These are phyloP conservation scores for Wickerhamomyces chaumierensis DNA, from an alignment of 805 yeast species.

Conservation along the genomic window DNA sequence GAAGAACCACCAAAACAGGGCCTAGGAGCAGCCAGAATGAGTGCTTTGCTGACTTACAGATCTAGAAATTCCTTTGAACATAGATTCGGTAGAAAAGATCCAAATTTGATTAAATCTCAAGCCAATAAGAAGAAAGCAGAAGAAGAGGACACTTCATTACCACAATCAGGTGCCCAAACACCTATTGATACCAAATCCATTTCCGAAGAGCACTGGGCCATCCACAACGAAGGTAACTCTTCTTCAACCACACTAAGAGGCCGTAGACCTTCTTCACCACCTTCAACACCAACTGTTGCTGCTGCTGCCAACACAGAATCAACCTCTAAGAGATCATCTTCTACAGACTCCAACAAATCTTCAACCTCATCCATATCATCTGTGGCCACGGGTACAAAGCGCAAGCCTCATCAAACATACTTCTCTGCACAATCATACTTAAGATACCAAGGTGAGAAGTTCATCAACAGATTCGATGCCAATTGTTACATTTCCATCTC, in stretches of 20 bases:
- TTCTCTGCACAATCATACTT: slow-evolving; percentile 94
- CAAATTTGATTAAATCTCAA: slow-evolving; percentile 25
- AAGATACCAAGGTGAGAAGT: slow-evolving; percentile 89
- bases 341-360: slow-evolving; percentile 23
- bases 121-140: slow-evolving; percentile 1
- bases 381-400: slow-evolving; percentile 2
- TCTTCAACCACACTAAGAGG: slow-evolving; percentile 11
- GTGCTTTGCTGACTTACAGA: slow-evolving; percentile 86
- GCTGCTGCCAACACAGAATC: too few relatives aligned
- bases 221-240: slow-evolving; percentile 78
- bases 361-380: slow-evolving; percentile 13
- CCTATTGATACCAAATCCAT: slow-evolving; percentile 22
- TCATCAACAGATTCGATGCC: slow-evolving; percentile 85
- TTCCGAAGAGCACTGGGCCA: slow-evolving; percentile 67
- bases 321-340: slow-evolving; percentile 13
- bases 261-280: slow-evolving; percentile 7
- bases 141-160: too few relatives aligned
- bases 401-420: slow-evolving; percentile 34
- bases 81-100: slow-evolving; percentile 78
- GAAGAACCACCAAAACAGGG: slow-evolving; percentile 81
- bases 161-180: slow-evolving; percentile 23
- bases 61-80: slow-evolving; percentile 86
- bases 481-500: slow-evolving; percentile 93
- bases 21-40: slow-evolving; percentile 93
- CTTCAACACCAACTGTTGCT: too few relatives aligned